Evolutionary conservation across 2,329 filamentous ascomycete genomes (phyloP).

Genomic region (Aureobasidium sp.): DNA sequence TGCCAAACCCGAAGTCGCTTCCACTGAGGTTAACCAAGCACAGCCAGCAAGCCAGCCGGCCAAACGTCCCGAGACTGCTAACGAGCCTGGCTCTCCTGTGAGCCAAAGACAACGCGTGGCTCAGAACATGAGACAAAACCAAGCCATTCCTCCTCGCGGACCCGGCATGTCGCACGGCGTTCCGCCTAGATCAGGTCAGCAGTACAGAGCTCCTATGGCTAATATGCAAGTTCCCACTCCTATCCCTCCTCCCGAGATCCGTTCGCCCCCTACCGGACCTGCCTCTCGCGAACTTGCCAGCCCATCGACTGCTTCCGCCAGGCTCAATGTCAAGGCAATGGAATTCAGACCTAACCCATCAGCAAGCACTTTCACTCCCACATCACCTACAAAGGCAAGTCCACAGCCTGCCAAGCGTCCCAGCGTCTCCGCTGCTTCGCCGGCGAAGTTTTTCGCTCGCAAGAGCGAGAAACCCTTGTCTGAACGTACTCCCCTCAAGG

Average conservation of each 20-base stretch:
- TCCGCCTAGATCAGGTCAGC: not conserved
- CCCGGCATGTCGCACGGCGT: constrained; percentile 1
- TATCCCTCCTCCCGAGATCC: constrained; percentile 11
- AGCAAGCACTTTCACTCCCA: constrained; percentile 74
- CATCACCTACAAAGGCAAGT: constrained; percentile 47
- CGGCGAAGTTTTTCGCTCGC: constrained; percentile 56
- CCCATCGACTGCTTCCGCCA: constrained; percentile 46
- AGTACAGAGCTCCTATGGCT: constrained; percentile 5
- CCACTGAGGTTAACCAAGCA: not conserved
- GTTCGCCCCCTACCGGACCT: constrained; percentile 61
- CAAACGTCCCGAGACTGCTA: not conserved
- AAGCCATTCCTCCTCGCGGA: constrained; percentile 9
- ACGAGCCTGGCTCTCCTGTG: constrained; percentile 5
- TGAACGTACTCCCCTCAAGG: constrained; percentile 47
- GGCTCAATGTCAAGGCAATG: constrained; percentile 55
- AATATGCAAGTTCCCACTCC: constrained; percentile 8
- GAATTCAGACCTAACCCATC: constrained; percentile 84
- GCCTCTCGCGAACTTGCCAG: constrained; percentile 43
- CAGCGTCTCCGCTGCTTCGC: constrained; percentile 25
- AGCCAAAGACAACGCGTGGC: constrained; percentile 9
- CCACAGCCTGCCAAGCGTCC: constrained; percentile 26
- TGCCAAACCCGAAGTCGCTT: constrained; percentile 13
- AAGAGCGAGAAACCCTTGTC: constrained; percentile 62
- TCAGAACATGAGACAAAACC: not conserved
- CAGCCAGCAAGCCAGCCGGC: not conserved